Conservation (phyloP, 495 filamentous ascomycete genomes). For the Aspergillus nanangensis region DNA sequence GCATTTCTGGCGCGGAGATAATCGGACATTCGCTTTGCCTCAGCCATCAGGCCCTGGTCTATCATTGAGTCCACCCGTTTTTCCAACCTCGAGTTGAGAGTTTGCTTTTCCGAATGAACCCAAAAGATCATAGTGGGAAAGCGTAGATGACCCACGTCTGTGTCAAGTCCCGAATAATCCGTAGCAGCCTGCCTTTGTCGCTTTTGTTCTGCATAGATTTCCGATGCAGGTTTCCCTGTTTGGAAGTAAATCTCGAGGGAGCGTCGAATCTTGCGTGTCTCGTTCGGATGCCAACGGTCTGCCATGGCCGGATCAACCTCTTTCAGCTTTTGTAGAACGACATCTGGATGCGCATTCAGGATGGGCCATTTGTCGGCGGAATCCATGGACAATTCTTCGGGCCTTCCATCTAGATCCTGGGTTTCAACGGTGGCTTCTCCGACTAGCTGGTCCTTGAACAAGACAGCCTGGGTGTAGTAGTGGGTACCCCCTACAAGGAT, state of each 20-base stretch:
- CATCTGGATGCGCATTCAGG: constrained; percentile 61
- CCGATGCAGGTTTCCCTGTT: constrained; percentile 73
- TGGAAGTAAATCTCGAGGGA: constrained; percentile 85
- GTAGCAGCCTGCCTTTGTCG: constrained; percentile 20
- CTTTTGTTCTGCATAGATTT: constrained; percentile 80
- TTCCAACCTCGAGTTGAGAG: constrained; percentile 66
- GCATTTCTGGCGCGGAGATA: constrained; percentile 43
- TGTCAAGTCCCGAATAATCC: constrained; percentile 7
- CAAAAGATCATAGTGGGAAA: constrained; percentile 74
- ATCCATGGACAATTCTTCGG: background rate
- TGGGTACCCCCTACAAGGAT: constrained; percentile 93
- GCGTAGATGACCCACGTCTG: constrained; percentile 30
- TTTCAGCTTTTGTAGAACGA: constrained; percentile 64
- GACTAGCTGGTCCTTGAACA: constrained; percentile 68
- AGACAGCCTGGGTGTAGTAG: constrained; percentile 85
- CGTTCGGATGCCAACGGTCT: constrained; percentile 87
- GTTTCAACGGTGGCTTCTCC: constrained; percentile 24
- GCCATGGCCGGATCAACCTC: constrained; percentile 90
- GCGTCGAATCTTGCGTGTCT: constrained; percentile 80
- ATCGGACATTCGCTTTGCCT: constrained; percentile 60
- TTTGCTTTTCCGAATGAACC: constrained; percentile 69
- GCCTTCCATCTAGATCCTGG: constrained; percentile 14
- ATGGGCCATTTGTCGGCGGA: constrained; percentile 57
- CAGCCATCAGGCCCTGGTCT: constrained; percentile 60
- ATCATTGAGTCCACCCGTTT: constrained; percentile 81